A percentile compares a stretch with the other conserved stretches of the same genome.
phyloP scores from a whole-genome alignment of 345 rosid species.

The Linum lewisii region DNA sequence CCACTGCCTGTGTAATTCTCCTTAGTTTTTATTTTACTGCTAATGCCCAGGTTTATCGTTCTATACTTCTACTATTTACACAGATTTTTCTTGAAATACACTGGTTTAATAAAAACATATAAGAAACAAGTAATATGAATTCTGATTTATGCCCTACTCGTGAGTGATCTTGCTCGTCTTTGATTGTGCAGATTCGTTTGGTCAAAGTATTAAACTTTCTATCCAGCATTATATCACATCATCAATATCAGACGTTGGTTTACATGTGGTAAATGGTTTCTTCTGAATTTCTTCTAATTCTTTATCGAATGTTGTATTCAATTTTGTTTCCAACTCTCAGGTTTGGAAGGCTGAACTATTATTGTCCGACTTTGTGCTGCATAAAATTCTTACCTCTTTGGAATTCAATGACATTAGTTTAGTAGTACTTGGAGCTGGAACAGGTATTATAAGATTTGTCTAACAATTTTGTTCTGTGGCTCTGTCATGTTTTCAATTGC shows the following conservation, averaged over 20 bases:
- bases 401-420: conserved; percentile 41
- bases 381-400: conserved; percentile 54
- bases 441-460: conserved; percentile 35
- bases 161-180: not conserved
- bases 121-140: too few species aligned
- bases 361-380: conserved; percentile 67
- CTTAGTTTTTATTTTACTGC: not conserved
- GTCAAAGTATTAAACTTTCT: conserved; percentile 34
- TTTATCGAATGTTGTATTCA: conserved; percentile 5
- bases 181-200: conserved; percentile 26
- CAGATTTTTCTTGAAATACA: too few species aligned
- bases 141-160: not conserved
- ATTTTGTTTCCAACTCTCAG: conserved; percentile 28
- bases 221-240: conserved; percentile 71
- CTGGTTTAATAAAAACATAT: too few species aligned
- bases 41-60: too few species aligned
- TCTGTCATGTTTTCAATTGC: not conserved
- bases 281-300: not conserved
- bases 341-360: conserved; percentile 83
- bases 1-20: conserved; percentile 19
- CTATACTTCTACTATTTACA: too few species aligned
- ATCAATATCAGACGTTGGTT: conserved; percentile 61
- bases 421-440: conserved; percentile 86
- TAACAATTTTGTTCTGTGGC: not conserved
- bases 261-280: conserved; percentile 43